A percentile compares a stretch with the other conserved stretches of the same genome.
phyloP scores from a whole-genome alignment of 2,329 filamentous ascomycete genomes.

The Peltaster fructicola region DNA sequence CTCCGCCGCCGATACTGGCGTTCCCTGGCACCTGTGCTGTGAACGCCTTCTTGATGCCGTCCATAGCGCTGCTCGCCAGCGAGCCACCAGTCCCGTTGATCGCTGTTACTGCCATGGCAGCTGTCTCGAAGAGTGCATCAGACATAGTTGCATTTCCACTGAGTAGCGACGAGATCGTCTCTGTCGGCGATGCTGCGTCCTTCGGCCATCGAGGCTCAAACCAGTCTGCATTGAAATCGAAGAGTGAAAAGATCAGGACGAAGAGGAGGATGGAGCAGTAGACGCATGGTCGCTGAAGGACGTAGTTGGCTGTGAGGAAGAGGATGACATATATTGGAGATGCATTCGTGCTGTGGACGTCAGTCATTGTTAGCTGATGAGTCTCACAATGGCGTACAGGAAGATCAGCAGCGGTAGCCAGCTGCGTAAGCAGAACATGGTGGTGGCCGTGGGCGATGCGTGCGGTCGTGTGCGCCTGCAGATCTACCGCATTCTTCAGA shows the following conservation, averaged over 20 bases:
- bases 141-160: constrained; percentile 16
- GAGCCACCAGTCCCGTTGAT: constrained; percentile 54
- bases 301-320: constrained; percentile 72
- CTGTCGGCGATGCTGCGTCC: constrained; percentile 14
- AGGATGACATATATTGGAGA: constrained; percentile 32
- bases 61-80: constrained; percentile 48
- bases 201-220: constrained; percentile 52
- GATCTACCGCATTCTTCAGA: too few relatives aligned
- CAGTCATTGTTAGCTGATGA: constrained; percentile 3
- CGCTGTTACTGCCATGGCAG: constrained; percentile 27
- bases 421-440: constrained; percentile 51
- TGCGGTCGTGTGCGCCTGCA: too few relatives aligned
- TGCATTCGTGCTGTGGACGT: constrained; percentile 27
- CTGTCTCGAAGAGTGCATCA: constrained; percentile 48
- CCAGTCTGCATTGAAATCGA: constrained; percentile 85
- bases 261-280: constrained; percentile 95
- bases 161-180: constrained; percentile 18
- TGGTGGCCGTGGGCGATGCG: too few relatives aligned
- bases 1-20: constrained; percentile 49
- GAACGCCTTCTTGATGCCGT: constrained; percentile 34
- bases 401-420: constrained; percentile 34
- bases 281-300: constrained; percentile 88
- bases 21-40: constrained; percentile 15
- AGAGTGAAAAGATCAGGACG: constrained; percentile 89
- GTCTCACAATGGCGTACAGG: constrained; percentile 28